Evolutionary conservation across 73 alveolate genomes (phyloP), one percentile per base, ranked within the genome.

Genomic region (Paramecium octaurelia): DNA sequence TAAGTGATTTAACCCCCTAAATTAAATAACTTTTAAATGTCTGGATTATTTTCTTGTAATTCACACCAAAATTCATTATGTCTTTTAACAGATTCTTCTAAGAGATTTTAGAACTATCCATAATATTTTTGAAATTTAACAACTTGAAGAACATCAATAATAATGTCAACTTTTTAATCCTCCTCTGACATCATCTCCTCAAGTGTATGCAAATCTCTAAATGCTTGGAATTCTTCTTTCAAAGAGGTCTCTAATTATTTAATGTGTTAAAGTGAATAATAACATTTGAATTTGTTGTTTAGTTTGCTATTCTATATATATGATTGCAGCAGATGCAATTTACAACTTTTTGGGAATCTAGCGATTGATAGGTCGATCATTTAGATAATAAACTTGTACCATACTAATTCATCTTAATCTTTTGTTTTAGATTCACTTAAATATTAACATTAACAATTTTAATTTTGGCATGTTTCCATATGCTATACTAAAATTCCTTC

Each of bases 31-130:
- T 87, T 87, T 36, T 87, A 36, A n/a, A 87, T 87, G 24, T 87
- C 93, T 35, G 93, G 93, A 43, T 87, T 87, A 48, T 87, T 58
- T 87, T 87, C 93, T 23, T 43, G 2, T 12, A 87, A 77, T 24
- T 87, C 93, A 64, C 64, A 64, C 93, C 93, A 87, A 40, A 87
- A 87, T 35, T 87, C 93, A 64, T 38, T 38, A 87, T 87, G 93
- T 23, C 84, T 73, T 35, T 87, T 34, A 5, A 87, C 93, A 35
- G 88, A 64, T 43, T 36, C 86, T 29, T 87, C 93, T 21, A 87
- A 64, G 1, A 20, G 70, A 35, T 23, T 77, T 87, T 87, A 40
- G 18, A 87, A 87, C 38, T 87, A 85, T 12, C 84, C 86, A 87
- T 24, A 87, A 58, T 87, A 64, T 21, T 87, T 87, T 21, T 48